Evolutionary conservation across 1,284 basidiomycete genomes (phyloP).

Genomic region (Leccinum subspadiceum): DNA sequence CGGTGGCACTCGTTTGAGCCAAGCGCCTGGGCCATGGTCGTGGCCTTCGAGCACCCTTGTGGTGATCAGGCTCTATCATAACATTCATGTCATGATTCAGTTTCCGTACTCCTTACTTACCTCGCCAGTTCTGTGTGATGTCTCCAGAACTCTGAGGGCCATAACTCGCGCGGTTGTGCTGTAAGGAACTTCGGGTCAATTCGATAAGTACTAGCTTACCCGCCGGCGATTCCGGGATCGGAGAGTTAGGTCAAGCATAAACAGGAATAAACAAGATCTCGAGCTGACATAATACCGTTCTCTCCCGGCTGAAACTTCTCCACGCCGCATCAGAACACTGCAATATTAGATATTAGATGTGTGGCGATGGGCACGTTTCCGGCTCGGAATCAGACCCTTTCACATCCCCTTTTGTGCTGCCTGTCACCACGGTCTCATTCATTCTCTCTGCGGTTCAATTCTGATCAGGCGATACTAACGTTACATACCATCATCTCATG

Average conservation of each 20-base stretch:
- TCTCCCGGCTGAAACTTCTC: background rate
- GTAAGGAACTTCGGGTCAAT: background rate
- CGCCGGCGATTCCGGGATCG: too few relatives aligned
- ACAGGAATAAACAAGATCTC: background rate
- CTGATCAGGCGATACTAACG: background rate
- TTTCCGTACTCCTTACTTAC: background rate
- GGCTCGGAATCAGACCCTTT: background rate
- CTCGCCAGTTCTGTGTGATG: background rate
- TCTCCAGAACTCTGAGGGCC: background rate
- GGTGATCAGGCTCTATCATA: background rate
- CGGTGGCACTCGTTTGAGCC: constrained; percentile 2
- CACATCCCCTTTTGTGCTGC: background rate
- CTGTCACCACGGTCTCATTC: background rate
- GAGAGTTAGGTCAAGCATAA: background rate
- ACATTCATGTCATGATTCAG: background rate
- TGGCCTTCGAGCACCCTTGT: constrained; percentile 8
- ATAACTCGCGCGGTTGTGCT: background rate
- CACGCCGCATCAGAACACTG: background rate
- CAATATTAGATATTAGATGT: background rate
- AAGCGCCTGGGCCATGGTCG: background rate
- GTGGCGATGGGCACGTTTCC: background rate
- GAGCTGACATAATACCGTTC: background rate
- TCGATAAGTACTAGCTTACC: background rate
- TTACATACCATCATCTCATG: background rate
- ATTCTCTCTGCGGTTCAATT: background rate